Base-by-base conservation (phyloP, 2,329 filamentous ascomycete species). In the Aspergillus sp. region DNA sequence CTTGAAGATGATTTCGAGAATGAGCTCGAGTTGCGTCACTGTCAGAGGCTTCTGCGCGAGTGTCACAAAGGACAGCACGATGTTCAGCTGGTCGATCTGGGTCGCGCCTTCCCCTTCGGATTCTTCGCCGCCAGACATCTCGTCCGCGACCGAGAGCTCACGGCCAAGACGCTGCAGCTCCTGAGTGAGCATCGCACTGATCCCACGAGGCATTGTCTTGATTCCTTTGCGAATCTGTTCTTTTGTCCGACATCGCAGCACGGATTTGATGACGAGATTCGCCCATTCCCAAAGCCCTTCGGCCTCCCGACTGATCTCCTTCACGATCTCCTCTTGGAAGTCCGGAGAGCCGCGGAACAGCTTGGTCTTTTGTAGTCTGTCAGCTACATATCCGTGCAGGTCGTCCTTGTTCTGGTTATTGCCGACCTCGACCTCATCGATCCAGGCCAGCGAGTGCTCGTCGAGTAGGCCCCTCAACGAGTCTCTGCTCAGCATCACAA, bases 261-360 rank as follows among this genome's bases (percentile, higher is more conserved):
- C 55, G 7, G 34, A n/a, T 52, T 59, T 61, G 8, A 65, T 65
- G 57, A 63, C 63, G 13, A 65, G 60, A 53, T 65, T 65, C 3
- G 61, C 60, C 63, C 63, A 65, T 57, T 63, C 60, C 63, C 62
- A 65, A 9, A 65, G 41, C 13, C 63, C 63, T 54, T 65, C 63
- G 6, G 63, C 63, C 50, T 57, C 9, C 22, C 5, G 7, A 8
- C 50, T 34, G 17, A 65, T 61, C 5, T 59, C 57, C 2, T 22
- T 45, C 54, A 65, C 43, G 22, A 57, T 19, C 17, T 64, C 62
- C 11, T 64, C 54, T 11, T 43, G 54, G 17, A 66, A 60, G 9
- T 54, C 56, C 9, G 59, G 13, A 54, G 30, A 28, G 3, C 38
- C 49, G 30, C 63, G 60, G 30, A 66, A 65, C 28, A 66, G 22